phyloP scores from a whole-genome alignment of 1,139 yeast genomes.

The Meyerozyma elateridarum region DNA sequence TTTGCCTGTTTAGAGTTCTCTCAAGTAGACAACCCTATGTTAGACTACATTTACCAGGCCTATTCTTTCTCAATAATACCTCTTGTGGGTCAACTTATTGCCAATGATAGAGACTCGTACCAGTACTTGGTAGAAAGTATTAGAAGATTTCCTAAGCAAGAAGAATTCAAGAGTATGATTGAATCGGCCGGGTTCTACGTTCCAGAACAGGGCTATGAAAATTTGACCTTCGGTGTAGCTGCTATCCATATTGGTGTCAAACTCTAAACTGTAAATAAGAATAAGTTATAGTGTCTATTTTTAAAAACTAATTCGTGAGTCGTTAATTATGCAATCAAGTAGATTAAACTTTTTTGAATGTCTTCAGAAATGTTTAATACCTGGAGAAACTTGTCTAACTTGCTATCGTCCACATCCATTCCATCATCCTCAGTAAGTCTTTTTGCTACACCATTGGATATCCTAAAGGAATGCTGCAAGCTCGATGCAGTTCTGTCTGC shows the following conservation, averaged over 20 bases:
- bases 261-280: slow-evolving; percentile 27
- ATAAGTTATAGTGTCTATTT: background rate
- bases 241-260: slow-evolving; percentile 95
- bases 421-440: slow-evolving; percentile 12
- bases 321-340: slow-evolving; percentile 7
- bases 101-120: slow-evolving; percentile 92
- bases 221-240: slow-evolving; percentile 93
- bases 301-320: background rate
- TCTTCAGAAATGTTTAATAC: slow-evolving; percentile 33
- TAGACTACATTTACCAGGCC: slow-evolving; percentile 75
- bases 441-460: background rate
- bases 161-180: slow-evolving; percentile 85
- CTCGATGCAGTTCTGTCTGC: slow-evolving; percentile 10
- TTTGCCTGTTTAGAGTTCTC: slow-evolving; percentile 95
- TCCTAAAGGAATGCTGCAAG: background rate
- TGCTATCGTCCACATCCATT: slow-evolving; percentile 19
- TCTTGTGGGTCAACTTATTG: slow-evolving; percentile 90
- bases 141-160: slow-evolving; percentile 87
- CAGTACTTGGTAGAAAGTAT: slow-evolving; percentile 95
- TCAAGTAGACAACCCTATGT: slow-evolving; percentile 75
- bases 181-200: slow-evolving; percentile 91
- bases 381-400: slow-evolving; percentile 17
- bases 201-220: slow-evolving; percentile 85
- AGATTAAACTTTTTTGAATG: slow-evolving; percentile 17
- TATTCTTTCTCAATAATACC: slow-evolving; percentile 89